A percentile compares a stretch with the other conserved stretches of the same genome.
These are phyloP conservation scores for Mycena sanguinolenta DNA, from an alignment of 768 basidiomycete species.

Conservation along the genomic window DNA sequence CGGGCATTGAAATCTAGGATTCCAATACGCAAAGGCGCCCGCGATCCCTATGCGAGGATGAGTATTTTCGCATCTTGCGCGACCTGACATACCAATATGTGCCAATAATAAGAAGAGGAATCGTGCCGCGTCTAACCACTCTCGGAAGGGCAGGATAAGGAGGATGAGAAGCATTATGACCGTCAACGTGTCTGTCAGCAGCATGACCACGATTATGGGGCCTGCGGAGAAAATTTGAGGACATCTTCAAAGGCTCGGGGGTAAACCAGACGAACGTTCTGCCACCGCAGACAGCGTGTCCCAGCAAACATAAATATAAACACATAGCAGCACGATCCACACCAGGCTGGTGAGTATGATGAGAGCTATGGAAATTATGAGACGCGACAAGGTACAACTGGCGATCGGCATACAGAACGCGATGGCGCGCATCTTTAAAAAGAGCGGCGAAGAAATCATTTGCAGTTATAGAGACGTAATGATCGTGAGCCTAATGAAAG, in stretches of 20 bases:
- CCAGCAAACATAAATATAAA: slow-evolving; percentile 63
- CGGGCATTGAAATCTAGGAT: slow-evolving; percentile 58
- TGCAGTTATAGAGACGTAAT: slow-evolving; percentile 1
- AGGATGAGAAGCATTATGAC: slow-evolving; percentile 51
- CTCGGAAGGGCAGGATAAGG: slow-evolving; percentile 52
- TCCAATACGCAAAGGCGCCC: slow-evolving; percentile 56
- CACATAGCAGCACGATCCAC: slow-evolving; percentile 62
- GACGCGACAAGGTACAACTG: background rate
- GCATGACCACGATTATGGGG: slow-evolving; percentile 60
- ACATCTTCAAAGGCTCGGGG: background rate
- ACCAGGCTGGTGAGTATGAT: slow-evolving; percentile 60
- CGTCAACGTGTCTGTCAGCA: slow-evolving; percentile 56
- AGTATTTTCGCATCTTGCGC: background rate
- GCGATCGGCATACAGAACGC: slow-evolving; percentile 28
- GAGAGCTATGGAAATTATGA: slow-evolving; percentile 48
- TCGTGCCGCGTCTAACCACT: slow-evolving; percentile 68
- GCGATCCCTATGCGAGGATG: slow-evolving; percentile 54
- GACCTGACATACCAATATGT: slow-evolving; percentile 56
- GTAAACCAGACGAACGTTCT: slow-evolving; percentile 56
- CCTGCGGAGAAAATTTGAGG: slow-evolving; percentile 44
- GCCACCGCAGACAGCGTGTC: slow-evolving; percentile 52
- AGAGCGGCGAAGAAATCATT: slow-evolving; percentile 23
- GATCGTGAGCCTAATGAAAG: slow-evolving; percentile 14
- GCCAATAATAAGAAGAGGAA: slow-evolving; percentile 58
- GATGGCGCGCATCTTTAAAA: slow-evolving; percentile 30